Conservation (phyloP, 805 yeast genomes). For the Wickerhamiella azyma region DNA sequence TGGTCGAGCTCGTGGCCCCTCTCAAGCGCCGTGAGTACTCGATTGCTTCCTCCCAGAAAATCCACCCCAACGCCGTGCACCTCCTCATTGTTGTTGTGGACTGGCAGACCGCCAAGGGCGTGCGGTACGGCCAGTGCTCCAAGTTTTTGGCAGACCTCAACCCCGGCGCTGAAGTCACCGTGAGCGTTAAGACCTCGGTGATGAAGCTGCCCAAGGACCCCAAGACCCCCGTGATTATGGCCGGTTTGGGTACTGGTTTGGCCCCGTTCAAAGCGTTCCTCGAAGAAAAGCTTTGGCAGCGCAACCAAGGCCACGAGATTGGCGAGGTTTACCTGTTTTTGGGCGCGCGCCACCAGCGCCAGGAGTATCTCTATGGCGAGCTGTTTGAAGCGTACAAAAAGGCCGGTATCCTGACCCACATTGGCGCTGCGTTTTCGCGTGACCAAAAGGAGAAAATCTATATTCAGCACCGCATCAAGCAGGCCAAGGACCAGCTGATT, state of each 20-base stretch:
- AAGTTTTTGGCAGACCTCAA: constrained; percentile 68
- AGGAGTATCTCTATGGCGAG: constrained; percentile 93
- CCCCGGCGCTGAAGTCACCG: constrained; percentile 77
- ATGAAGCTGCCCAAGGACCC: constrained; percentile 88
- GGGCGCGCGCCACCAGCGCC: constrained; percentile 91
- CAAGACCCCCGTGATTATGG: constrained; percentile 85
- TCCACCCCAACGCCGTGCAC: constrained; percentile 85
- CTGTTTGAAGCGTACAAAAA: constrained; percentile 92
- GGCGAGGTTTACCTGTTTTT: constrained; percentile 79
- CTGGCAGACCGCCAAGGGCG: constrained; percentile 79
- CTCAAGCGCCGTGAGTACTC: constrained; percentile 95
- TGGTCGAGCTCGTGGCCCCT: constrained; percentile 64
- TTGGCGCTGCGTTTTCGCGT: constrained; percentile 97
- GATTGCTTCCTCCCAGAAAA: constrained; percentile 87
- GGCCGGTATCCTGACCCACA: constrained; percentile 82
- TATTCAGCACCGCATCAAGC: constrained; percentile 85
- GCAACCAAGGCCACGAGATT: constrained; percentile 73
- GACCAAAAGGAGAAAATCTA: constrained; percentile 91
- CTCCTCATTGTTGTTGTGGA: constrained; percentile 89
- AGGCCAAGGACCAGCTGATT: constrained; percentile 55
- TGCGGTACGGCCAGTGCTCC: constrained; percentile 92
- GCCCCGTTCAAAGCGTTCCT: constrained; percentile 97
- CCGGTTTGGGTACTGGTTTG: constrained; percentile 94
- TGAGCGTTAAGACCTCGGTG: constrained; percentile 89
- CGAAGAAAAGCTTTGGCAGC: constrained; percentile 90